phyloP scores from a whole-genome alignment of 2,329 filamentous ascomycete genomes.

The Zasmidium cellare region DNA sequence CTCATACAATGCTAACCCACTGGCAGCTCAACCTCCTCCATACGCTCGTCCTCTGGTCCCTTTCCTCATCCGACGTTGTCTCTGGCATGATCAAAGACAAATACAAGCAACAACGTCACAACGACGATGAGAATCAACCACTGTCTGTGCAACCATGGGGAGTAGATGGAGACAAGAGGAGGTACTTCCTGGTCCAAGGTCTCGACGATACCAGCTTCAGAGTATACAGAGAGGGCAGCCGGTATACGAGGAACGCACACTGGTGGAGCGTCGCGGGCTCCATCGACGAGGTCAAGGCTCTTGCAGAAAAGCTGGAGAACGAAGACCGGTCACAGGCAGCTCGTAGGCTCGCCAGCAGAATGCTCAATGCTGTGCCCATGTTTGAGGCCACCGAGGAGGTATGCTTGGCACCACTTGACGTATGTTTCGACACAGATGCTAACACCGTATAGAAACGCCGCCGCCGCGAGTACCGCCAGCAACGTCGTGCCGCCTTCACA shows the following conservation, averaged over 20 bases:
- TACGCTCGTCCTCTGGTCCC: constrained; percentile 81
- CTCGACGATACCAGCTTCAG: constrained; percentile 92
- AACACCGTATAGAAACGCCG: constrained; percentile 72
- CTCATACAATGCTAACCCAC: constrained; percentile 13
- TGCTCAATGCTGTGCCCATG: constrained; percentile 75
- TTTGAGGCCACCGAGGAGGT: constrained; percentile 94
- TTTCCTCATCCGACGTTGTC: constrained; percentile 83
- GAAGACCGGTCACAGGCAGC: constrained; percentile 81
- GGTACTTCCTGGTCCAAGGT: constrained; percentile 92
- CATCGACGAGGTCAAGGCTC: constrained; percentile 77
- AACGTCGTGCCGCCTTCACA: constrained; percentile 82
- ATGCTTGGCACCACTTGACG: constrained; percentile 29
- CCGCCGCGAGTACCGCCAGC: constrained; percentile 85
- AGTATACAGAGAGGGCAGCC: constrained; percentile 90
- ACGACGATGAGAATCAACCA: constrained; percentile 76
- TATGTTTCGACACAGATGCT: constrained; percentile 7
- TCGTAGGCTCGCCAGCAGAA: constrained; percentile 73
- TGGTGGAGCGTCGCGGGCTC: constrained; percentile 93
- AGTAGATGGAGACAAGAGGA: constrained; percentile 81
- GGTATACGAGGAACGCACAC: constrained; percentile 66
- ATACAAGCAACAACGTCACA: constrained; percentile 85
- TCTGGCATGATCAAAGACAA: constrained; percentile 79
- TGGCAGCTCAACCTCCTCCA: constrained; percentile 77
- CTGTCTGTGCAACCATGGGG: constrained; percentile 91
- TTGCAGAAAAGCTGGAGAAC: constrained; percentile 74